Base-by-base conservation (phyloP, 2,329 filamentous ascomycete genomes). In the Beauveria rudraprayagi region DNA sequence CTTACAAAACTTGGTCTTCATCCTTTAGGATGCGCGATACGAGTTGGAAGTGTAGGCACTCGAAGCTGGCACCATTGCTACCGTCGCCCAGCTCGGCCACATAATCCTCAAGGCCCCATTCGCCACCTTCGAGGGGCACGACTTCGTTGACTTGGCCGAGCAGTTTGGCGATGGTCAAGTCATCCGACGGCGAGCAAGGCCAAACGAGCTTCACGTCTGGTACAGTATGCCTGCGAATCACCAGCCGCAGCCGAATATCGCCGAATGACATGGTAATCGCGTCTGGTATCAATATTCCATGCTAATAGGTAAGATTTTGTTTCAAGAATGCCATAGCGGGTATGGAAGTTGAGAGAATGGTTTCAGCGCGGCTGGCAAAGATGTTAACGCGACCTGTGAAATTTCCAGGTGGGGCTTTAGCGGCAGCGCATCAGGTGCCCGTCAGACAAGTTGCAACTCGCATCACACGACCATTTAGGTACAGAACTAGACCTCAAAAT, bases 81-180 rank as follows among this genome's bases (percentile, higher is more conserved):
- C 69, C 67, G 60, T 81, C 79, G 22, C 73, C 73, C 3, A 96
- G 80, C 73, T 95, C 90, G 34, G 96, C 90, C 9, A 83, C 83
- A 72, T 97, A 97, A 71, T 97, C 91, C 69, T 97, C 92, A 3
- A 96, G 76, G 0, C 91, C 91, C 91, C 91, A 96, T 63, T 91
- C 80, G 46, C 81, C 80, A 61, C 87, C 86, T 75, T 96, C 92
- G 0, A 97, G 83, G 0, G 92, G 92, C 2, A 97, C 78, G 17
- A 89, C 81, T 48, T 90, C 84, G 73, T 95, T 92, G 66, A 97
- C 79, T 63, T 91, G 83, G 65, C 89, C 85, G 43, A 97, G 79
- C 2, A 97, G 82, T 66, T 88, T 85, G 34, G 89, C 83, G 63
- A 96, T 80, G 2, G 91, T 96, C 58, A 86, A 80, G 51, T 86